phyloP scores from a whole-genome alignment of 208 protist species.

The Leishmania martiniquensis region DNA sequence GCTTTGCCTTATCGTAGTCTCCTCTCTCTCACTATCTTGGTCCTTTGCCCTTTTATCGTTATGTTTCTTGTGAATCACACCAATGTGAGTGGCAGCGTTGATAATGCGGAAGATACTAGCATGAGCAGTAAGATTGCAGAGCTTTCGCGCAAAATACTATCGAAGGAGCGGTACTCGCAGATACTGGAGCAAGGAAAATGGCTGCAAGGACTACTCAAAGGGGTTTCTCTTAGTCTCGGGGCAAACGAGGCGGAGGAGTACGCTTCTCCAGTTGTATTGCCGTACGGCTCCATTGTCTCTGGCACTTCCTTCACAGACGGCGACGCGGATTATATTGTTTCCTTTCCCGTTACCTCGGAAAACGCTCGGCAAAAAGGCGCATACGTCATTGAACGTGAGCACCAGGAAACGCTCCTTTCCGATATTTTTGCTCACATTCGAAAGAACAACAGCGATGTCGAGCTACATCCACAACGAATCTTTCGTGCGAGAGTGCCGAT shows the following conservation, averaged over 20 bases:
- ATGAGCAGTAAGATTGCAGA: slow-evolving; percentile 4
- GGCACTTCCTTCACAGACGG: slow-evolving; percentile 74
- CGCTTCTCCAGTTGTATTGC: slow-evolving; percentile 49
- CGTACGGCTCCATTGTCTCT: slow-evolving; percentile 76
- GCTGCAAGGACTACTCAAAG: slow-evolving; percentile 31
- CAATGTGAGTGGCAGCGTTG: not conserved
- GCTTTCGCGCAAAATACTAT: slow-evolving; percentile 22
- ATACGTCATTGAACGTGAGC: slow-evolving; percentile 29
- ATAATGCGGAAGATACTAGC: not conserved
- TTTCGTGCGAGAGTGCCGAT: slow-evolving; percentile 79
- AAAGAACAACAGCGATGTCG: slow-evolving; percentile 3
- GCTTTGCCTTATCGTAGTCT: not conserved
- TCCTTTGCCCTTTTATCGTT: not conserved
- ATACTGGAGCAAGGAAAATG: slow-evolving; percentile 33
- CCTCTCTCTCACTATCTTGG: not conserved
- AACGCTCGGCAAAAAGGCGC: too few relatives aligned
- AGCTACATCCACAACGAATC: slow-evolving; percentile 65
- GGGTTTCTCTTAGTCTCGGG: slow-evolving; percentile 17
- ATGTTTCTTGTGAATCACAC: not conserved
- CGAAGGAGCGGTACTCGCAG: slow-evolving; percentile 14
- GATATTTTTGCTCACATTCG: slow-evolving; percentile 54
- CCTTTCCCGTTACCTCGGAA: slow-evolving; percentile 33
- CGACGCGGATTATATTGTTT: slow-evolving; percentile 75
- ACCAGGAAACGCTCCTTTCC: slow-evolving; percentile 52
- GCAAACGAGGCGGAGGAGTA: not conserved